Base-by-base conservation (phyloP, 345 rosid genomes). In the Euclidium syriacum region DNA sequence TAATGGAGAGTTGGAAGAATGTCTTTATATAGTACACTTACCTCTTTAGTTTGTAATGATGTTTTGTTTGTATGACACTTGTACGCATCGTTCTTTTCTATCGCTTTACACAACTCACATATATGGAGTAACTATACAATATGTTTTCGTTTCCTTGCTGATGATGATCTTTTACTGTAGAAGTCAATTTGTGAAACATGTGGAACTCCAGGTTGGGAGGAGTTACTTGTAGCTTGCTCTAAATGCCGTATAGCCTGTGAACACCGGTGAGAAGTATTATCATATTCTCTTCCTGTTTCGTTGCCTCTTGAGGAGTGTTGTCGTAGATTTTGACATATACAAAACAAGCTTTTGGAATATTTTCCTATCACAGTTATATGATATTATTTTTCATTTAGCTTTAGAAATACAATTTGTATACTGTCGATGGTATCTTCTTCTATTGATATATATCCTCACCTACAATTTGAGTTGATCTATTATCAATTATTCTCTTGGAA, bases 251-350 rank as follows among this genome's bases (percentile, higher is more conserved):
- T 26, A 41, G 55, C 74, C 29, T 40, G 59, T 41, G 73, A 75
- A 42, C 87, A 84, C 63, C 3, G 70, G 95, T 86, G 80, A 77
- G 86, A 64, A 58, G 48, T 47, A 30, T 30, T 24, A 19, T 17
- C 62, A 10, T 27, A 38, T 17, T 14, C 0, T 47, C 34, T 12
- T 40, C 39, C 63, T 69, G 32, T 36, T 10, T 68, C 33, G 26
- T 34, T 39, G 22, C 11, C 40, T n/a, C 14, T 46, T n/a, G n/a
- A n/a, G n/a, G 11, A 70, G 33, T 58, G 32, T 64, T 32, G 40
- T 11, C 30, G 15, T 59, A 24, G 38, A 11, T 49, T 10, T 16
- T 54, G 10, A 19, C 3, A 25, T 11, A 44, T 53, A n/a, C 30
- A n/a, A n/a, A n/a, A n/a, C n/a, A 24, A 38, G 66, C 33, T 59